A percentile compares a stretch with the other conserved stretches of the same genome.
Evolutionary conservation across 225 moss, liverwort and hornwort genomes (phyloP).

Genomic region (Marchantia polymorpha): DNA sequence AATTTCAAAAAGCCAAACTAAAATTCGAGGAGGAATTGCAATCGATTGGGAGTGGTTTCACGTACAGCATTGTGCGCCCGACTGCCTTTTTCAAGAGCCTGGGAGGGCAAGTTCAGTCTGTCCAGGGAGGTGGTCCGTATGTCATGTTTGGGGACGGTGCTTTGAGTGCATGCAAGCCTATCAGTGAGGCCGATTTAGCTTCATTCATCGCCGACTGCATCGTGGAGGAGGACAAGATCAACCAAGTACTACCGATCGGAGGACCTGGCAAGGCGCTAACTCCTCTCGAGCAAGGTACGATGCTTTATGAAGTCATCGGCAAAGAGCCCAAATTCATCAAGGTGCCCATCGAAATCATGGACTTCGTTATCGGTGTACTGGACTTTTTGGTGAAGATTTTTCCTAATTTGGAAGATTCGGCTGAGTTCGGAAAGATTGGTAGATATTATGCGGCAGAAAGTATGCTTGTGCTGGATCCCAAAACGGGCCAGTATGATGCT

Average conservation of each 20-base stretch:
- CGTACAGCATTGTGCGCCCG: slow-evolving; percentile 85
- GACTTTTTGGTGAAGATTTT: slow-evolving; percentile 72
- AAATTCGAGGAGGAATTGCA: slow-evolving; percentile 78
- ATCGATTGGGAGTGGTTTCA: slow-evolving; percentile 48
- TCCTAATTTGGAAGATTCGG: slow-evolving; percentile 77
- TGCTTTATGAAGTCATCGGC: slow-evolving; percentile 67
- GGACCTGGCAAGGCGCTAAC: slow-evolving; percentile 96
- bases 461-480: slow-evolving; percentile 77
- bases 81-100: slow-evolving; percentile 99
- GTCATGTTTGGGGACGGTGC: slow-evolving; percentile 97
- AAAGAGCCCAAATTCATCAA: slow-evolving; percentile 90
- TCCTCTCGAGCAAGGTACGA: slow-evolving; percentile 80
- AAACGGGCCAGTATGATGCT: slow-evolving; percentile 75
- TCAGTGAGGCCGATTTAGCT: slow-evolving; percentile 88
- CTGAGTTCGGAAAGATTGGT: slow-evolving; percentile 93
- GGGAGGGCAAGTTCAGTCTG: slow-evolving; percentile 88
- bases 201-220: slow-evolving; percentile 86
- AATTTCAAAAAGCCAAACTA: slow-evolving; percentile 88
- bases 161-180: slow-evolving; percentile 93
- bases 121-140: slow-evolving; percentile 91
- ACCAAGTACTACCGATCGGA: slow-evolving; percentile 81
- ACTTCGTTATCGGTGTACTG: slow-evolving; percentile 80
- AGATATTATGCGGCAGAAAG: slow-evolving; percentile 96
- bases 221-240: slow-evolving; percentile 60
- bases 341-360: slow-evolving; percentile 92